Percentiles rank a stretch among this genome's conserved stretches.
These are phyloP conservation scores for Cladosporium sp. DNA, from an alignment of 2,329 filamentous ascomycete genomes.

Conservation along the genomic window DNA sequence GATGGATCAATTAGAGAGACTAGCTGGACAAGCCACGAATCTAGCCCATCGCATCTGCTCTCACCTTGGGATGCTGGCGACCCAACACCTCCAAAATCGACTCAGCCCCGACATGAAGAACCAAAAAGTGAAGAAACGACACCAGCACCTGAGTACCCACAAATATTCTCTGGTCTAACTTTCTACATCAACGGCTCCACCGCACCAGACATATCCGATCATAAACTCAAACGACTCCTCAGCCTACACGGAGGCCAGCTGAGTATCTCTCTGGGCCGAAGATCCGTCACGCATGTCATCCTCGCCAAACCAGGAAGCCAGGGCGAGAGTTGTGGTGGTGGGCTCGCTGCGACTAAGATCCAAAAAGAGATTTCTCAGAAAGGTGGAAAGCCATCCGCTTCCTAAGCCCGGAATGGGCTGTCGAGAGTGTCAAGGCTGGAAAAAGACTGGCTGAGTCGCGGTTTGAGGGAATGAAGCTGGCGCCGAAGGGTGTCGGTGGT, in stretches of 20 bases:
- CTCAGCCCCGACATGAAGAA: not conserved
- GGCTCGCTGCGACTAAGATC: constrained; percentile 71
- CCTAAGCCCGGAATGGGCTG: constrained; percentile 76
- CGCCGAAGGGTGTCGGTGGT: constrained; percentile 59
- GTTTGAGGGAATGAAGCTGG: constrained; percentile 63
- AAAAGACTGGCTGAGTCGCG: constrained; percentile 70
- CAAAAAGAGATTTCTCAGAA: constrained; percentile 71
- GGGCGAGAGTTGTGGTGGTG: constrained; percentile 61
- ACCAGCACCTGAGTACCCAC: constrained; percentile 14
- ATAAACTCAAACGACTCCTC: constrained; percentile 76
- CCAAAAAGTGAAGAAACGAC: not conserved
- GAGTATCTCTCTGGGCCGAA: constrained; percentile 66
- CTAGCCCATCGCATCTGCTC: constrained; percentile 28
- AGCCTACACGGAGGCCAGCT: constrained; percentile 68
- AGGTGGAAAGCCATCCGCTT: constrained; percentile 71
- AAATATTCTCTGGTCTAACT: constrained; percentile 58
- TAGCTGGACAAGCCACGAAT: constrained; percentile 31
- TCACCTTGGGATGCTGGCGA: constrained; percentile 19
- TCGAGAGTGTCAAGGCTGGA: constrained; percentile 77
- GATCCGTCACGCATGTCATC: constrained; percentile 81
- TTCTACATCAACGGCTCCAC: constrained; percentile 90
- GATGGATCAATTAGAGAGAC: constrained; percentile 28
- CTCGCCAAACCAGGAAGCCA: constrained; percentile 56
- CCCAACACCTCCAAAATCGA: not conserved
- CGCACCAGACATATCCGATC: constrained; percentile 74